A percentile compares a stretch with the other conserved stretches of the same genome.
Evolutionary conservation across 768 basidiomycete species (phyloP).

Genomic region (Suillus decipiens): DNA sequence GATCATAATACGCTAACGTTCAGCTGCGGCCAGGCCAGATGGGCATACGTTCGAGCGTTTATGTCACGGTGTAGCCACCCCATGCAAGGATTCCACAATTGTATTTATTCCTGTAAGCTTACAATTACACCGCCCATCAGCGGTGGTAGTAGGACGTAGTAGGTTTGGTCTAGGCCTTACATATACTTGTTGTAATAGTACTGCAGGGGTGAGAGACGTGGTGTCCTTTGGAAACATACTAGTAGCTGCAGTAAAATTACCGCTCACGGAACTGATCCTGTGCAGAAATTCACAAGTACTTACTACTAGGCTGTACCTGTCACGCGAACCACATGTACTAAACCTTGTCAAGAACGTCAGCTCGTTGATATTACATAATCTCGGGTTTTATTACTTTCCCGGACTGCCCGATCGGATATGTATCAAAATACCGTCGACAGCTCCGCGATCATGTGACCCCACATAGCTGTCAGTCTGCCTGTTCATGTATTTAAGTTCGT

Average conservation of each 20-base stretch:
- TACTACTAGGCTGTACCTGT: neutral
- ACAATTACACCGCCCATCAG: neutral
- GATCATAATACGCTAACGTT: neutral
- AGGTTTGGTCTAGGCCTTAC: too few species aligned
- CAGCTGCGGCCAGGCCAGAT: neutral
- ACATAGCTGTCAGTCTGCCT: neutral
- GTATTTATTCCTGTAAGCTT: neutral
- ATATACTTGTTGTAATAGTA: neutral
- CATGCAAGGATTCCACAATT: neutral
- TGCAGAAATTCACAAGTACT: neutral
- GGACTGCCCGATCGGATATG: neutral
- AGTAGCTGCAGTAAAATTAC: neutral
- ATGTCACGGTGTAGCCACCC: neutral
- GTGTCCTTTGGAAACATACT: neutral
- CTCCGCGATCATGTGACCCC: neutral
- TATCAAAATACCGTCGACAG: neutral
- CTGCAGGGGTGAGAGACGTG: too few species aligned
- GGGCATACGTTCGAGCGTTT: neutral
- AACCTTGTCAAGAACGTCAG: too few species aligned
- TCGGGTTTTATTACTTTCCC: neutral
- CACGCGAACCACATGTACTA: too few species aligned
- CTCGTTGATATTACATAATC: neutral
- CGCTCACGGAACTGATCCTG: neutral
- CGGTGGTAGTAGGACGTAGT: neutral
- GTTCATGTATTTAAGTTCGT: neutral